These are phyloP conservation scores for Phoenix roebelenii DNA, from an alignment of 176 grass and related monocot species.

Conservation along the genomic window DNA sequence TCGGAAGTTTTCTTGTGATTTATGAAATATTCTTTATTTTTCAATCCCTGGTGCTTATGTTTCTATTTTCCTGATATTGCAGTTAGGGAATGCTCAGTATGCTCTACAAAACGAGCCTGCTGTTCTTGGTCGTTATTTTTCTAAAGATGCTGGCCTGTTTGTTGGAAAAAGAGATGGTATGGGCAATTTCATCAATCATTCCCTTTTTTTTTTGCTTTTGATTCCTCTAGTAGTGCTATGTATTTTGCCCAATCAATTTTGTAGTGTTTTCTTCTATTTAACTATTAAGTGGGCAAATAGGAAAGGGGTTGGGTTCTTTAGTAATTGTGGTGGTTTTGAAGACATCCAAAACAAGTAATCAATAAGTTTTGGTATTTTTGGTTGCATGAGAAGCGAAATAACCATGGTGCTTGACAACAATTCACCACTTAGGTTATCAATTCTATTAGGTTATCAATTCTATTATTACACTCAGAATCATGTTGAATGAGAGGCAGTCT, in stretches of 20 bases:
- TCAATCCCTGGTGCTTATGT: neutral
- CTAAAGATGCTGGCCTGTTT: constrained; percentile 30
- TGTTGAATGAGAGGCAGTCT: no score
- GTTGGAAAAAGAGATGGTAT: constrained; percentile 35
- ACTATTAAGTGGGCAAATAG: no score
- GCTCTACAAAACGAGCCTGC: constrained; percentile 29
- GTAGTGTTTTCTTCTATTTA: no score
- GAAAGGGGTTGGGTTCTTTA: no score
- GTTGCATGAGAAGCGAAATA: no score
- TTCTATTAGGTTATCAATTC: no score
- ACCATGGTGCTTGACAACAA: no score
- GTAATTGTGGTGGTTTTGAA: no score
- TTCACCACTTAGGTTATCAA: no score
- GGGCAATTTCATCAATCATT: neutral
- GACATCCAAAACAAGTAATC: no score
- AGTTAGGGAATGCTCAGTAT: constrained; percentile 65
- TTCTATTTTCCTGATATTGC: constrained; percentile 22
- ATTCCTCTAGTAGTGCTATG: neutral
- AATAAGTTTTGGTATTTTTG: no score
- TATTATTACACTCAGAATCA: no score
- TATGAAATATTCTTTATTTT: neutral
- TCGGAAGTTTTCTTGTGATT: neutral
- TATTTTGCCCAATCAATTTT: neutral
- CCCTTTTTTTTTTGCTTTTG: neutral
- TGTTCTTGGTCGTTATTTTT: constrained; percentile 39